Evolutionary conservation across 2,329 filamentous ascomycete genomes (phyloP).

Genomic region (Aspergillus eucalypticola): DNA sequence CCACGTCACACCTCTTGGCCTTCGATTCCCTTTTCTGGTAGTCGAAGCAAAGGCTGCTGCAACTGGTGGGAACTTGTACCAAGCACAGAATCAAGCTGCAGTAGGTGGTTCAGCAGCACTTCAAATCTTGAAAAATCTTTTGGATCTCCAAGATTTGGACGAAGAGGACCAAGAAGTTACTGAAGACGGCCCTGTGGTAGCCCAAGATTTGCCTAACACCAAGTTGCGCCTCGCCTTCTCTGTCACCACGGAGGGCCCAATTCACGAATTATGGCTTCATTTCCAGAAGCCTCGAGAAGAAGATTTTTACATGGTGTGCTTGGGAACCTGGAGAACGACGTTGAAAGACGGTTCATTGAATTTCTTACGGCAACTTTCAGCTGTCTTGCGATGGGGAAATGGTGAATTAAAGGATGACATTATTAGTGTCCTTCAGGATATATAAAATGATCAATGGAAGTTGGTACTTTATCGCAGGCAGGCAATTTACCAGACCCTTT

Average conservation of each 20-base stretch:
- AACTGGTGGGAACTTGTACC: conserved; percentile 9
- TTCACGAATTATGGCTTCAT: conserved; percentile 5
- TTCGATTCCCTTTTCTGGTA: conserved; percentile 13
- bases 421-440: too few relatives aligned
- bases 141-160: background rate
- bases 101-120: conserved; percentile 2
- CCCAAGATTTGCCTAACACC: too few relatives aligned
- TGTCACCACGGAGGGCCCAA: conserved; percentile 1
- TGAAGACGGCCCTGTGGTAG: too few relatives aligned
- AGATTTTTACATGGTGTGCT: conserved; percentile 11
- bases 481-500: too few relatives aligned
- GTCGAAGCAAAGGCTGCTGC: conserved; percentile 13
- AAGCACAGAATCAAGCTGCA: conserved; percentile 9
- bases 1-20: background rate
- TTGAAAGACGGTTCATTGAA: conserved; percentile 4
- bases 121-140: background rate
- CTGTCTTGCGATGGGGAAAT: conserved; percentile 10
- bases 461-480: too few relatives aligned
- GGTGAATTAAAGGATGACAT: background rate
- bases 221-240: background rate
- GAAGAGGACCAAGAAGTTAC: too few relatives aligned
- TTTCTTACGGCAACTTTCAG: conserved; percentile 9
- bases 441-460: too few relatives aligned
- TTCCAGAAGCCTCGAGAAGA: background rate
- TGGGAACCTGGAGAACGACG: conserved; percentile 12